phyloP scores from a whole-genome alignment of 164 flowering plant species.

The Vitis rupestris region DNA sequence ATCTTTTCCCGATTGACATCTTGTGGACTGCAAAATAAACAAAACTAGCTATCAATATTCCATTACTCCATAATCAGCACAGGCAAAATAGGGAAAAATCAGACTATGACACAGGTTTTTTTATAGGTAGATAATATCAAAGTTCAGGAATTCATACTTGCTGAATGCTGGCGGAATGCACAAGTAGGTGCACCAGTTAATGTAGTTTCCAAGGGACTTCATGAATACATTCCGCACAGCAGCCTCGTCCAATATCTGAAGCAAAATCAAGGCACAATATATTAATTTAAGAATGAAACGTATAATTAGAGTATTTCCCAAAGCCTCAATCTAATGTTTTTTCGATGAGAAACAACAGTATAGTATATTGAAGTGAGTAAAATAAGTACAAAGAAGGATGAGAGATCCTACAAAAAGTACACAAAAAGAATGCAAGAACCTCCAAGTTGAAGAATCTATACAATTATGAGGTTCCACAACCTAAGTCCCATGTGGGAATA shows the following conservation, averaged over 20 bases:
- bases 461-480: no score
- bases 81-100: background rate
- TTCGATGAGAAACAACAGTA: no score
- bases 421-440: no score
- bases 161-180: conserved; percentile 79
- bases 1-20: conserved; percentile 76
- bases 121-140: background rate
- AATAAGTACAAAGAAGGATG: no score
- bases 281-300: background rate
- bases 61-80: conserved; percentile 6
- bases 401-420: no score
- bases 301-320: background rate
- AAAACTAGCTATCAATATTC: background rate
- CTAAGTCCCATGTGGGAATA: no score
- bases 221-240: conserved; percentile 71
- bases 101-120: background rate
- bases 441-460: no score
- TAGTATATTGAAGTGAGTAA: no score
- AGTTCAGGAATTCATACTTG: conserved; percentile 43
- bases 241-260: conserved; percentile 89
- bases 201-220: conserved; percentile 93
- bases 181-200: conserved; percentile 89
- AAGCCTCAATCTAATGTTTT: background rate
- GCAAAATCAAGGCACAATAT: conserved; percentile 3
- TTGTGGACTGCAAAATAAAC: conserved; percentile 58